These are phyloP conservation scores for Flaveria linearis DNA, from an alignment of 129 eudicot species.

Conservation along the genomic window DNA sequence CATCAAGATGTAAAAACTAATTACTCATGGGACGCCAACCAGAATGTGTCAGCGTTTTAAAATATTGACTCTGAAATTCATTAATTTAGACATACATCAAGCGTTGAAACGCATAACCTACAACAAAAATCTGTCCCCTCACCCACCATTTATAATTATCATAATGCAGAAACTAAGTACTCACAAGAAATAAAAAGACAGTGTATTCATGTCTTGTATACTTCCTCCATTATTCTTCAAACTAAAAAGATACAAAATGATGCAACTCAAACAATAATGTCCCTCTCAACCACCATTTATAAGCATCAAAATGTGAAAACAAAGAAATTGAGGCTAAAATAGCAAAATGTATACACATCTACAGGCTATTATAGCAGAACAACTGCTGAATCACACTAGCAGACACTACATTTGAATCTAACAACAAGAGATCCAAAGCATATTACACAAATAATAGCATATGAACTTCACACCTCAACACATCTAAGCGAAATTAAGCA, in stretches of 20 bases:
- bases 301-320: conserved; percentile 5
- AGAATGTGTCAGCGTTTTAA: conserved; percentile 5
- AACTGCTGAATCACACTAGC: conserved; percentile 22
- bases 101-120: conserved; percentile 18
- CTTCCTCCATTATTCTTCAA: background rate
- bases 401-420: conserved; percentile 31
- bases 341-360: conserved; percentile 19
- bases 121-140: conserved; percentile 15
- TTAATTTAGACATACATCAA: conserved; percentile 8
- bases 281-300: conserved; percentile 24
- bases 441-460: conserved; percentile 7
- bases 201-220: background rate
- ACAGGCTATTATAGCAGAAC: conserved; percentile 9
- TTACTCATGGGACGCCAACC: conserved; percentile 17
- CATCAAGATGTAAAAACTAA: conserved; percentile 17
- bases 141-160: conserved; percentile 21
- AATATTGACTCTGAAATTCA: background rate
- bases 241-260: background rate
- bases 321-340: conserved; percentile 21
- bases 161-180: conserved; percentile 20
- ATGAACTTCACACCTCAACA: background rate
- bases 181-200: background rate
- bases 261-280: conserved; percentile 2
- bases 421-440: conserved; percentile 31
- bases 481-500: conserved; percentile 22